Percentiles rank a stretch among this genome's conserved stretches.
Conservation (phyloP, 306 rosid species). For the Quercus engelmannii region DNA sequence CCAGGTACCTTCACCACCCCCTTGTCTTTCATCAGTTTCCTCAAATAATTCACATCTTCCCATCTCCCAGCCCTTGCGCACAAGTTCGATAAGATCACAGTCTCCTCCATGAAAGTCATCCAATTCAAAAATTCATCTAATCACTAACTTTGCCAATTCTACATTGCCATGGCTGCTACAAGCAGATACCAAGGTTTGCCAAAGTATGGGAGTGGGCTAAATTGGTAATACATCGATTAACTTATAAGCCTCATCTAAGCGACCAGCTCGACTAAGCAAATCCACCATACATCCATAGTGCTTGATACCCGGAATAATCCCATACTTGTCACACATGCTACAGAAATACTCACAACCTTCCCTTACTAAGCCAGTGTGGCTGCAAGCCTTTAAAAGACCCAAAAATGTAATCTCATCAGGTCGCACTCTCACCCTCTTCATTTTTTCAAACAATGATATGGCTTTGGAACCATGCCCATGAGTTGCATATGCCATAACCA, state of each 20-base stretch:
- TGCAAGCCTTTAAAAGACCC: slow-evolving; percentile 73
- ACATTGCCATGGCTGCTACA: slow-evolving; percentile 66
- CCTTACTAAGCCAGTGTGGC: slow-evolving; percentile 71
- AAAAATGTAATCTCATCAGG: slow-evolving; percentile 79
- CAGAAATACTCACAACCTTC: slow-evolving; percentile 57
- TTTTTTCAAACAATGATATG: slow-evolving; percentile 60
- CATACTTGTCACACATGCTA: slow-evolving; percentile 54
- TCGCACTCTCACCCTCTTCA: slow-evolving; percentile 45
- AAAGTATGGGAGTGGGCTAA: slow-evolving; percentile 63
- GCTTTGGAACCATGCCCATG: slow-evolving; percentile 68
- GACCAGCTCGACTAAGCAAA: slow-evolving; percentile 74
- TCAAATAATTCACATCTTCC: slow-evolving; percentile 70
- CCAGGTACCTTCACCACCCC: slow-evolving; percentile 74
- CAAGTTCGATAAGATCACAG: slow-evolving; percentile 72
- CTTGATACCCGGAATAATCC: slow-evolving; percentile 59
- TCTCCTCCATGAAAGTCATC: slow-evolving; percentile 87
- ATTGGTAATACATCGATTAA: slow-evolving; percentile 59
- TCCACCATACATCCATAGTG: slow-evolving; percentile 93
- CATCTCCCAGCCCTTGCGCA: slow-evolving; percentile 66
- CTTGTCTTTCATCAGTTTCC: slow-evolving; percentile 68
- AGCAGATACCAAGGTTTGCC: slow-evolving; percentile 74
- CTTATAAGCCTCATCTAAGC: slow-evolving; percentile 56
- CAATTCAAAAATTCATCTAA: slow-evolving; percentile 51
- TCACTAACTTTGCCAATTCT: slow-evolving; percentile 62
- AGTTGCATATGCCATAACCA: slow-evolving; percentile 67